Evolutionary conservation across 108 stramenopile species (phyloP), one percentile per base, ranked within the genome.

Genomic region (Licmophora abbreviata): DNA sequence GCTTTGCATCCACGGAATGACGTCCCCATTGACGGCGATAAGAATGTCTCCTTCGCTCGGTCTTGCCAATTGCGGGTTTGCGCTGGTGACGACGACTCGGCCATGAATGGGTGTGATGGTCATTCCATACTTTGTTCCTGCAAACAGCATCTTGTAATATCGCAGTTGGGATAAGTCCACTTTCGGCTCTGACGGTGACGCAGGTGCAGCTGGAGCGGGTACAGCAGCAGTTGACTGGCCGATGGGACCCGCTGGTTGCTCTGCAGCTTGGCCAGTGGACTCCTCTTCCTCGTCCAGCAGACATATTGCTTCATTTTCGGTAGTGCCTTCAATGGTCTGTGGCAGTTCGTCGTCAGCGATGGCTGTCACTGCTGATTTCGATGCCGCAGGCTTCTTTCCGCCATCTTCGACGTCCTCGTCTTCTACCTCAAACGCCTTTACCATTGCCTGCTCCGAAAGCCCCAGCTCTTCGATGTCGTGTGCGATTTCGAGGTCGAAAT

Each of bases 391-490:
- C 50, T 45, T 58, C 32, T 53, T 68, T 3, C 52, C 14, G 0
- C 71, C 63, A 1, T 64, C 65, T 1, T 59, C 75, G 4, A 72
- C 74, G 6, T 77, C 75, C n/a, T 77, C 80, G 0, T 73, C 79
- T 0, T 75, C 76, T 7, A 45, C 76, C n/a, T 42, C 44, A 27
- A 55, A 51, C 11, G 60, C 30, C 14, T 64, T 54, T 21, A 91
- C 40, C 83, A 85, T 85, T 8, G 49, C 62, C 46, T 77, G 58
- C 45, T 91, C 89, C 54, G 85, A 78, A 8, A 65, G 57, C 20
- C 59, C 82, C 0, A 91, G 61, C 44, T 79, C 63, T 42, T 79
- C 66, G 42, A 91, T 86, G 52, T 86, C 85, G 11, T 70, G 64
- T 43, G 70, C 56, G 11, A 85, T 41, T 12, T 12, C 21, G 30